Percentiles rank a stretch among this genome's conserved stretches.
Conservation (phyloP, 2,329 filamentous ascomycete species). For the Penicillium sp. region DNA sequence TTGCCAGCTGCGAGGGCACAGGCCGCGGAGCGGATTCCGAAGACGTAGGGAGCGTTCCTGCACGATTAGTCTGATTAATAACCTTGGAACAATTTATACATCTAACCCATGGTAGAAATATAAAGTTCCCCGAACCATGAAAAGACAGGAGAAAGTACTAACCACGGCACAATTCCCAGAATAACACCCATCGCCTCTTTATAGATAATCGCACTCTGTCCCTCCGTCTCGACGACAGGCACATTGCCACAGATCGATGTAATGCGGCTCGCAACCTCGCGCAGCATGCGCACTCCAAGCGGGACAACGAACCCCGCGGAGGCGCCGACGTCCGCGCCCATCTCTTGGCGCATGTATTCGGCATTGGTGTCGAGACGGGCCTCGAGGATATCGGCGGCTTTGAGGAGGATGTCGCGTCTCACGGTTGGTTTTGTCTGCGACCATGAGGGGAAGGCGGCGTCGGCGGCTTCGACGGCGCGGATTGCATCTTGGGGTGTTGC, state of each 20-base stretch:
- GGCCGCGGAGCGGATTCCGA: constrained; percentile 50
- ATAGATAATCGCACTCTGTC: constrained; percentile 61
- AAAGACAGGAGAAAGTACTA: constrained; percentile 17
- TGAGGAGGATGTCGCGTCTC: constrained; percentile 67
- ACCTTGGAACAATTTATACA: not conserved
- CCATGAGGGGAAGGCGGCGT: constrained; percentile 66
- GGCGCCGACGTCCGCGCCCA: constrained; percentile 44
- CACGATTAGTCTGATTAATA: not conserved
- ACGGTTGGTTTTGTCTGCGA: constrained; percentile 56
- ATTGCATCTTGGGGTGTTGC: constrained; percentile 44
- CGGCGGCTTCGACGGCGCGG: constrained; percentile 56
- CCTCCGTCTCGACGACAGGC: constrained; percentile 49
- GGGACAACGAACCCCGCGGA: constrained; percentile 33
- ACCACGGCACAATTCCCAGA: constrained; percentile 77
- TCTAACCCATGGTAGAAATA: not conserved
- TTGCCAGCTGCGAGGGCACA: constrained; percentile 69
- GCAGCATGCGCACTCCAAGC: constrained; percentile 40
- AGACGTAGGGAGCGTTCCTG: constrained; percentile 54
- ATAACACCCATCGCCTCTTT: constrained; percentile 76
- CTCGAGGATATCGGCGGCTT: constrained; percentile 59
- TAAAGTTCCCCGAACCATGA: not conserved
- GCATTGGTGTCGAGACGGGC: constrained; percentile 51
- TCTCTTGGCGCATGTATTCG: constrained; percentile 57
- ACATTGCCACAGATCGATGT: constrained; percentile 48
- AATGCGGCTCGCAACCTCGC: constrained; percentile 50